Evolutionary conservation across 768 basidiomycete species (phyloP).

Genomic region (Russula abietina): DNA sequence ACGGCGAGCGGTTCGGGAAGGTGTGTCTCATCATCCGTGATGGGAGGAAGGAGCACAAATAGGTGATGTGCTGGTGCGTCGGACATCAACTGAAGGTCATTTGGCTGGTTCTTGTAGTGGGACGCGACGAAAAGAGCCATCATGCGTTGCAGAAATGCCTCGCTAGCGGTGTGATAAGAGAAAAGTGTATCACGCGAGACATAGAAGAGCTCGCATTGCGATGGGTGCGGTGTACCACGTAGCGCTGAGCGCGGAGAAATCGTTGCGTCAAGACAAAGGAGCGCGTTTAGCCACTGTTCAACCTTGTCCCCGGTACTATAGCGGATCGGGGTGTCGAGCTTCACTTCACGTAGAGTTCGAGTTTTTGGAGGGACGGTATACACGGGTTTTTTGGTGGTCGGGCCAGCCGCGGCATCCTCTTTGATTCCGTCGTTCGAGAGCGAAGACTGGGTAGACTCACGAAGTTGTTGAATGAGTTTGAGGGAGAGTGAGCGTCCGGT

Average conservation of each 20-base stretch:
- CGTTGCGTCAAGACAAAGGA: slow-evolving; percentile 89
- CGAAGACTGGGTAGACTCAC: slow-evolving; percentile 82
- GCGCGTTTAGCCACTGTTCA: slow-evolving; percentile 87
- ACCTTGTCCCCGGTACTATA: slow-evolving; percentile 82
- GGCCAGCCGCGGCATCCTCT: slow-evolving; percentile 39
- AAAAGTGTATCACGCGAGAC: slow-evolving; percentile 95
- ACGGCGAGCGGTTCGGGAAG: slow-evolving; percentile 95
- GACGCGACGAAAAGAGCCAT: slow-evolving; percentile 97
- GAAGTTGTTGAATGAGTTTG: slow-evolving; percentile 94
- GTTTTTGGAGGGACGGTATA: slow-evolving; percentile 57
- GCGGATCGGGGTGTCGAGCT: slow-evolving; percentile 91
- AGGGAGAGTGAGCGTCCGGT: slow-evolving; percentile 98
- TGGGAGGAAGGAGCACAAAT: slow-evolving; percentile 90
- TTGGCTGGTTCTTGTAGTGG: slow-evolving; percentile 99
- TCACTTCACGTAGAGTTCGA: slow-evolving; percentile 84
- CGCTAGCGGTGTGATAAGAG: slow-evolving; percentile 95
- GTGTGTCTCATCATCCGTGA: slow-evolving; percentile 83
- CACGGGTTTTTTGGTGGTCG: slow-evolving; percentile 45
- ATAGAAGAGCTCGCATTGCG: slow-evolving; percentile 90
- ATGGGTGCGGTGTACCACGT: slow-evolving; percentile 92
- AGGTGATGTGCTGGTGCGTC: slow-evolving; percentile 97
- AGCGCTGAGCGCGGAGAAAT: slow-evolving; percentile 43
- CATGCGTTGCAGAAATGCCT: slow-evolving; percentile 95
- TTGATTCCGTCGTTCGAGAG: slow-evolving; percentile 53
- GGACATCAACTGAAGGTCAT: slow-evolving; percentile 94